Evolutionary conservation across 2,329 filamentous ascomycete genomes (phyloP).

Genomic region (Spiromastix sp.): DNA sequence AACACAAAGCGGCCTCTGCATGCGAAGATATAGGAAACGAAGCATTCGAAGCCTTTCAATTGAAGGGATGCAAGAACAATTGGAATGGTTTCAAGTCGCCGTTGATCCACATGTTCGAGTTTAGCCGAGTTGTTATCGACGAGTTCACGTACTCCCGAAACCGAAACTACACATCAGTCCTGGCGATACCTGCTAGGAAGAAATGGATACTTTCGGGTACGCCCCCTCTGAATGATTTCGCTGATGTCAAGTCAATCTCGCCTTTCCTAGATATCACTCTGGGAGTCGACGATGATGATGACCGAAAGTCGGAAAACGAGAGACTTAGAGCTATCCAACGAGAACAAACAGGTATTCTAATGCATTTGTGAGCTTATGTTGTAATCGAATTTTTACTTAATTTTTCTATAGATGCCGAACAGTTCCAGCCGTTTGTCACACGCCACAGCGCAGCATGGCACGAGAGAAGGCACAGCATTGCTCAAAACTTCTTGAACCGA

Average conservation of each 20-base stretch:
- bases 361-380: too few species aligned
- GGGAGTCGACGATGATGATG: slow-evolving; percentile 42
- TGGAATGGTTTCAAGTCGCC: slow-evolving; percentile 22
- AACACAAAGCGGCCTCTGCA: background rate
- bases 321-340: slow-evolving; percentile 33
- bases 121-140: slow-evolving; percentile 52
- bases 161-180: slow-evolving; percentile 33
- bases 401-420: slow-evolving; percentile 36
- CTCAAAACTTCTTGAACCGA: slow-evolving; percentile 45
- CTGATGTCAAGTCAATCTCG: slow-evolving; percentile 50
- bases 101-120: slow-evolving; percentile 50
- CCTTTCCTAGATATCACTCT: slow-evolving; percentile 45
- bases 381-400: slow-evolving; percentile 7
- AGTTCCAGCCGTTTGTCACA: slow-evolving; percentile 44
- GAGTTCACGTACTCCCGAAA: slow-evolving; percentile 51
- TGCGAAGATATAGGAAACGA: background rate
- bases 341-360: slow-evolving; percentile 36
- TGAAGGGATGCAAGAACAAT: slow-evolving; percentile 15
- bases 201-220: slow-evolving; percentile 57
- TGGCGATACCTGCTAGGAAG: slow-evolving; percentile 39
- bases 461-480: slow-evolving; percentile 37
- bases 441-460: slow-evolving; percentile 44
- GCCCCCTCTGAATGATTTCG: slow-evolving; percentile 47
- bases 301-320: slow-evolving; percentile 34
- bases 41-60: slow-evolving; percentile 15